phyloP scores from a whole-genome alignment of 202 grass and related monocot species.

The Hordeum pubiflorum region DNA sequence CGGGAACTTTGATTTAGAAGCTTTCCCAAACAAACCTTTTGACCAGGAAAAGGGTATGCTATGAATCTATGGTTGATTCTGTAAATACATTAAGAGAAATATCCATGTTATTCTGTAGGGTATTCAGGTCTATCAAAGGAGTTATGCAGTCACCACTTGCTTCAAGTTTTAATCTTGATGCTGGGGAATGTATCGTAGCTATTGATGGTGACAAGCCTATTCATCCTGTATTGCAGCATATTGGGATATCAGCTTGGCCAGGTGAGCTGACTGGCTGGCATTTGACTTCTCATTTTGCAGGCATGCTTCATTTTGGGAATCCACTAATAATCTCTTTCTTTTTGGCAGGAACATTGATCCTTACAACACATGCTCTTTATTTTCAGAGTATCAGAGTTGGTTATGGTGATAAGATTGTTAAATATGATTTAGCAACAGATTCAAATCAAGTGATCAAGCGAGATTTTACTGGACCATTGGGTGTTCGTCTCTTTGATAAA shows the following conservation, averaged over 20 bases:
- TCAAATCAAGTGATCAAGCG: constrained; percentile 72
- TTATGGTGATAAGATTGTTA: constrained; percentile 58
- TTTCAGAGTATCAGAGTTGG: constrained; percentile 68
- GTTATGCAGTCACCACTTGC: constrained; percentile 33
- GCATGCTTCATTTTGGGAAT: not conserved
- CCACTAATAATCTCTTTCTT: constrained; percentile 17
- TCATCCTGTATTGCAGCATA: constrained; percentile 73
- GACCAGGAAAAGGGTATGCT: too few relatives aligned
- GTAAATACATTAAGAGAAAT: not conserved
- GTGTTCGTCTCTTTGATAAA: constrained; percentile 86
- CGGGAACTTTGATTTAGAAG: too few relatives aligned
- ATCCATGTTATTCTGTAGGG: constrained; percentile 37
- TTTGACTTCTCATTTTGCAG: constrained; percentile 2
- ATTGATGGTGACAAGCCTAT: constrained; percentile 69
- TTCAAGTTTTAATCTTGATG: constrained; percentile 52
- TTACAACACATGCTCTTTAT: constrained; percentile 92
- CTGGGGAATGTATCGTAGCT: constrained; percentile 68
- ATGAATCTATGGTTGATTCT: not conserved
- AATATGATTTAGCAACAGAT: constrained; percentile 59
- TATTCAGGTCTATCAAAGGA: constrained; percentile 49
- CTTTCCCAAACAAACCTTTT: too few relatives aligned
- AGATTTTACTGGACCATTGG: constrained; percentile 72
- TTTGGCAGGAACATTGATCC: constrained; percentile 75
- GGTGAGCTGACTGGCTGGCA: constrained; percentile 37
- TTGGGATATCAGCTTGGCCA: constrained; percentile 74